Conservation (phyloP, 2,329 filamentous ascomycete species). For the Neurospora sp. region DNA sequence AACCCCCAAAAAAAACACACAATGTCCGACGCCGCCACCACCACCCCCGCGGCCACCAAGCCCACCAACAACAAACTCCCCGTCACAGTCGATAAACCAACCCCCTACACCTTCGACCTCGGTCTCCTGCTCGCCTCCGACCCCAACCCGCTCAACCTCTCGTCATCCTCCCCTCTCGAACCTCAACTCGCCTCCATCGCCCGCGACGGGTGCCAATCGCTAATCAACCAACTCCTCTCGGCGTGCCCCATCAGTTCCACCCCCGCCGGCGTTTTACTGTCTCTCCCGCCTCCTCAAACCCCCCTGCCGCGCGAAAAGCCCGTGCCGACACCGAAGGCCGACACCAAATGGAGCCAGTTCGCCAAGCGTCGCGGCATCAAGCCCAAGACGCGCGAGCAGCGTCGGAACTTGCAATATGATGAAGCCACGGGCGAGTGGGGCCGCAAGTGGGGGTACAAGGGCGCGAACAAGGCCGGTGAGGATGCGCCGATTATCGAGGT, state of each 20-base stretch:
- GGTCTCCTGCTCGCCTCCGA: constrained; percentile 79
- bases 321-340: constrained; percentile 67
- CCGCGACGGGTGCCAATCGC: constrained; percentile 80
- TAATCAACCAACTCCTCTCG: constrained; percentile 89
- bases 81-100: constrained; percentile 67
- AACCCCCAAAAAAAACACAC: neutral
- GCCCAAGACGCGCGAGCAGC: constrained; percentile 70
- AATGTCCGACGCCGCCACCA: constrained; percentile 3
- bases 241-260: constrained; percentile 68
- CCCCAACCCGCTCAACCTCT: constrained; percentile 64
- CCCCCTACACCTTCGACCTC: constrained; percentile 89
- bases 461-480: constrained; percentile 74
- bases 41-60: constrained; percentile 18
- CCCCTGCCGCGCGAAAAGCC: constrained; percentile 84
- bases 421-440: constrained; percentile 81
- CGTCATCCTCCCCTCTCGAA: constrained; percentile 47
- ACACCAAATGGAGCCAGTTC: constrained; percentile 94
- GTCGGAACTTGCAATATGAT: constrained; percentile 69
- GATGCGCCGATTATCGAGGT: constrained; percentile 89
- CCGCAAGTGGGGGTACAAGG: constrained; percentile 91
- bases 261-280: constrained; percentile 61
- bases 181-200: constrained; percentile 61
- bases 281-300: constrained; percentile 61
- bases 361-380: constrained; percentile 95
- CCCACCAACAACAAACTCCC: constrained; percentile 43